A percentile compares a stretch with the other conserved stretches of the same genome.
phyloP scores from a whole-genome alignment of 2,329 filamentous ascomycete genomes.

The Aspergillus thermomutatus region DNA sequence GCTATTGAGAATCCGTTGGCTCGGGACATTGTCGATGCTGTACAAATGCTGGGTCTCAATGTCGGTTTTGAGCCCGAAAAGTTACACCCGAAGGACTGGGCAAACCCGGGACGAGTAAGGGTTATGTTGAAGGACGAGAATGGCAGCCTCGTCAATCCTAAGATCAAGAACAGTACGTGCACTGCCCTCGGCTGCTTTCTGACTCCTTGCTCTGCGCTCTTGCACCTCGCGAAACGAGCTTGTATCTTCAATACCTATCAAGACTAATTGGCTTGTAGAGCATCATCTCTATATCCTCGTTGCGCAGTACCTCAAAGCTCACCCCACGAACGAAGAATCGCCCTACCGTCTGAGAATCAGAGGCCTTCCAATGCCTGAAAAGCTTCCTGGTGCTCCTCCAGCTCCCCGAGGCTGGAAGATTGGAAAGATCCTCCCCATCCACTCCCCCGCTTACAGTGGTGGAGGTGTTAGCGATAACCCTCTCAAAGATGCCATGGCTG shows the following conservation, averaged over 20 bases:
- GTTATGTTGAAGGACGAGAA: slow-evolving; percentile 63
- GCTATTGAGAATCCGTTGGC: slow-evolving; percentile 85
- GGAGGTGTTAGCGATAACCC: slow-evolving; percentile 93
- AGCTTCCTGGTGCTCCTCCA: slow-evolving; percentile 69
- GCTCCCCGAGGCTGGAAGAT: slow-evolving; percentile 91
- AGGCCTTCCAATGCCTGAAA: slow-evolving; percentile 65
- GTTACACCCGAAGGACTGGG: slow-evolving; percentile 94
- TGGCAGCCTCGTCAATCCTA: slow-evolving; percentile 48
- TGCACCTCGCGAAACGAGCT: not conserved
- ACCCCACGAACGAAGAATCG: slow-evolving; percentile 72
- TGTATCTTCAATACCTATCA: too few relatives aligned
- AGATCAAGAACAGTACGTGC: slow-evolving; percentile 62
- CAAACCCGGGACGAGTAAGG: slow-evolving; percentile 86
- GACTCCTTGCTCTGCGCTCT: not conserved
- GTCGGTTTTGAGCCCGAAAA: slow-evolving; percentile 86
- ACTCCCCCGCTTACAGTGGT: slow-evolving; percentile 84
- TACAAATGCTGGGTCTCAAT: slow-evolving; percentile 60
- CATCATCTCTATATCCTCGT: slow-evolving; percentile 84
- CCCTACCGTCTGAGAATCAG: slow-evolving; percentile 70
- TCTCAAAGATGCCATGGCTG: slow-evolving; percentile 94
- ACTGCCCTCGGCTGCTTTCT: not conserved
- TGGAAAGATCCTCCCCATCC: slow-evolving; percentile 74
- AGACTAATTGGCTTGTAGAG: slow-evolving; percentile 43
- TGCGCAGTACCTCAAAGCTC: slow-evolving; percentile 67
- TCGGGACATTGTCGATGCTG: slow-evolving; percentile 83